phyloP scores from a whole-genome alignment of 305 asterid species.

The Fraxinus ornus region DNA sequence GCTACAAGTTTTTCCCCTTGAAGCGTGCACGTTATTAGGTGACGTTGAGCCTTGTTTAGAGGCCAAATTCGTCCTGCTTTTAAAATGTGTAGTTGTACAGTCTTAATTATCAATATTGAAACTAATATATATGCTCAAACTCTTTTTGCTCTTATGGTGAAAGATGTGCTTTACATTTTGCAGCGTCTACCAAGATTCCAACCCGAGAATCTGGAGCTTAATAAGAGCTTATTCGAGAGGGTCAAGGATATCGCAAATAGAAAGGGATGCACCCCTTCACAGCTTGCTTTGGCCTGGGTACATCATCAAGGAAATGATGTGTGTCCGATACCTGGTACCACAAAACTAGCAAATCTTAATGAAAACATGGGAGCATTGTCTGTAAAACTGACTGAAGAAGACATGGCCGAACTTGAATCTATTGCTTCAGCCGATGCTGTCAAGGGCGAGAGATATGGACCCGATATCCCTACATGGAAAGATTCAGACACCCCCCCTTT shows the following conservation, averaged over 20 bases:
- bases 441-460: slow-evolving; percentile 45
- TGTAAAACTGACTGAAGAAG: slow-evolving; percentile 42
- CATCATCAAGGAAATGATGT: slow-evolving; percentile 55
- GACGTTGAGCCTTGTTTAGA: not conserved
- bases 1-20: not conserved
- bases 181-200: slow-evolving; percentile 58
- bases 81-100: not conserved
- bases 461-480: slow-evolving; percentile 40
- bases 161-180: not conserved
- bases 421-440: slow-evolving; percentile 34
- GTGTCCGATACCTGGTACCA: slow-evolving; percentile 57
- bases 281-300: slow-evolving; percentile 60
- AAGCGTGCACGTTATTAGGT: not conserved
- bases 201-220: slow-evolving; percentile 51
- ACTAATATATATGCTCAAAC: not conserved
- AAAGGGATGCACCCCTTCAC: slow-evolving; percentile 53
- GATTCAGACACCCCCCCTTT: slow-evolving; percentile 61
- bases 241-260: slow-evolving; percentile 48
- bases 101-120: not conserved
- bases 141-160: not conserved
- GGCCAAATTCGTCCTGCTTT: not conserved
- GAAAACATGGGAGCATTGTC: slow-evolving; percentile 55
- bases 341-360: slow-evolving; percentile 50
- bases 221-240: slow-evolving; percentile 39
- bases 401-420: slow-evolving; percentile 56